Conservation (phyloP, 805 yeast genomes). For the Lipomyces mesembrius region DNA sequence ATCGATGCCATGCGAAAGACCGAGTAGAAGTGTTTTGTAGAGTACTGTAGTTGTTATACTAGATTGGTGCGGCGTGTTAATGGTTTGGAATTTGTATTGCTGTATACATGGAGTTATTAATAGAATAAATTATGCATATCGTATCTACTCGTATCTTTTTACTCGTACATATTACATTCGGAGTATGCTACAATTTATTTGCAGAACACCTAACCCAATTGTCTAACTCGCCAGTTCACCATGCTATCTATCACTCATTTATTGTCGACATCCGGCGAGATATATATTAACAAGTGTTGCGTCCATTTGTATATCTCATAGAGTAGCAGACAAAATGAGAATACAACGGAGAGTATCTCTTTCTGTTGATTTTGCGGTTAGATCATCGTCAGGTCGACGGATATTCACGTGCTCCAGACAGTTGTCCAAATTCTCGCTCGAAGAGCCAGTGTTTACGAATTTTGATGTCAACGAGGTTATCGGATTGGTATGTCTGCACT, state of each 20-base stretch:
- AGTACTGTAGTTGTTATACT: neutral
- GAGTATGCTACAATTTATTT: too few relatives aligned
- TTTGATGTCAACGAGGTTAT: constrained; percentile 17
- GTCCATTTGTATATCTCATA: neutral
- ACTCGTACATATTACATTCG: too few relatives aligned
- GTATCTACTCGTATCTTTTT: too few relatives aligned
- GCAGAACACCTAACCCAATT: neutral
- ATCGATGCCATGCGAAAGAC: neutral
- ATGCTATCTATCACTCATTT: too few relatives aligned
- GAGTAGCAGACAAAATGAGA: neutral
- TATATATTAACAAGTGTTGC: neutral
- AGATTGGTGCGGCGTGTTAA: neutral
- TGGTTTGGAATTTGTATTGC: neutral
- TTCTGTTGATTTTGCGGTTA: neutral
- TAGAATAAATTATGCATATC: too few relatives aligned
- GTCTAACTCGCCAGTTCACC: neutral
- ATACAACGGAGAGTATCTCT: neutral
- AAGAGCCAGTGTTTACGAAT: constrained; percentile 23
- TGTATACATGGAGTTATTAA: neutral
- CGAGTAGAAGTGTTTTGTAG: neutral
- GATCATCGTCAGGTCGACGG: neutral
- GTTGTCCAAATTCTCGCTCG: constrained; percentile 23
- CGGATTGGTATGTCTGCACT: neutral
- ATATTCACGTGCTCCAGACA: constrained; percentile 5
- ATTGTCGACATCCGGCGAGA: neutral